A percentile compares a stretch with the other conserved stretches of the same genome.
Conservation (phyloP, 1,284 basidiomycete genomes). For the Boletus albobrunnescens region DNA sequence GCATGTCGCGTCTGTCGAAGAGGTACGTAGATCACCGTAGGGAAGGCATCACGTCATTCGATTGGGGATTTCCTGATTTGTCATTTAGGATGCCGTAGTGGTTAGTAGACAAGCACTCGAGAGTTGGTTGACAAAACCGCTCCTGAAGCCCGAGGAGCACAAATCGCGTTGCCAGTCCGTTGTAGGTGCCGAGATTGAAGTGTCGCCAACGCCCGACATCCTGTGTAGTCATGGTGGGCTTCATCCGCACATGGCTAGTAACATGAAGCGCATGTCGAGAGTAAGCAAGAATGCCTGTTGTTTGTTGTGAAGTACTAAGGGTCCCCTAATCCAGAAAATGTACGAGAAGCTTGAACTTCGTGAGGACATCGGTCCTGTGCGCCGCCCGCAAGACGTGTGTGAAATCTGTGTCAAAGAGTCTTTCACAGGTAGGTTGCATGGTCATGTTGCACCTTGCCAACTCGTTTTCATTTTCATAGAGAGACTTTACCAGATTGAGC, state of each 20-base stretch:
- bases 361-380: slow-evolving; percentile 45
- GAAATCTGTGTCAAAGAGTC: slow-evolving; percentile 50
- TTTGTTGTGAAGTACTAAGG: background rate
- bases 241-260: slow-evolving; percentile 49
- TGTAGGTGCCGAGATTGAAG: slow-evolving; percentile 13
- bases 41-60: slow-evolving; percentile 11
- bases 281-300: slow-evolving; percentile 24
- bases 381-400: slow-evolving; percentile 56
- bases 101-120: slow-evolving; percentile 58
- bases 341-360: slow-evolving; percentile 43
- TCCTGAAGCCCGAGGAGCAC: slow-evolving; percentile 23
- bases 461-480: slow-evolving; percentile 41
- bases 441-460: background rate
- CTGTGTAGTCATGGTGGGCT: slow-evolving; percentile 58
- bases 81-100: slow-evolving; percentile 50
- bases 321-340: slow-evolving; percentile 38
- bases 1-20: slow-evolving; percentile 46
- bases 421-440: slow-evolving; percentile 51
- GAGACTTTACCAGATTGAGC: slow-evolving; percentile 60
- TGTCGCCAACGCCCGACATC: slow-evolving; percentile 38
- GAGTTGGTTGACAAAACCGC: slow-evolving; percentile 51
- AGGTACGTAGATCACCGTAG: slow-evolving; percentile 37
- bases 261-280: slow-evolving; percentile 62
- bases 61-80: slow-evolving; percentile 9
- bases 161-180: slow-evolving; percentile 22